Conservation (phyloP, 2,329 filamentous ascomycete genomes). For the Epichloe typhina region DNA sequence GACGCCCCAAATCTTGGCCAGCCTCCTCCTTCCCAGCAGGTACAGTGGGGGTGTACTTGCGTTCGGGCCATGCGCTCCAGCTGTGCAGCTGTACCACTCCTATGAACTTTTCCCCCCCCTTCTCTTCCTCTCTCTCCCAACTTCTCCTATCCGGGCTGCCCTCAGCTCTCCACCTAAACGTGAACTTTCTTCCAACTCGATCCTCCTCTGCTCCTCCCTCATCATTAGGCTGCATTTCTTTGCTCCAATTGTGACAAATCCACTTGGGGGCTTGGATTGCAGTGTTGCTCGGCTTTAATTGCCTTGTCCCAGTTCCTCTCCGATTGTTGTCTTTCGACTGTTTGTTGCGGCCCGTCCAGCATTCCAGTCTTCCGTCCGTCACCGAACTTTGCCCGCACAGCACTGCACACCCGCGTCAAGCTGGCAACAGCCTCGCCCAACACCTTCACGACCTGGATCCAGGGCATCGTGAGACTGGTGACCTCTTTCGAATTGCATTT, state of each 20-base stretch:
- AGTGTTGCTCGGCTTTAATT: not conserved
- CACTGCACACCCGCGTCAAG: not conserved
- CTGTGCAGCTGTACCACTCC: too few species aligned
- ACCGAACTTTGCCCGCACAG: constrained; percentile 1
- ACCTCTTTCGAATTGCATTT: not conserved
- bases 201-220: not conserved
- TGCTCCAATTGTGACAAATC: not conserved
- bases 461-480: not conserved
- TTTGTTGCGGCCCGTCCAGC: constrained; percentile 8
- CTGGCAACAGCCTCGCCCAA: not conserved
- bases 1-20: too few species aligned
- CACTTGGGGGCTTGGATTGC: constrained; percentile 1
- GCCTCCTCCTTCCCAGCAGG: too few species aligned
- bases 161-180: constrained; percentile 13
- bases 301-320: not conserved
- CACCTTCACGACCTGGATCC: not conserved
- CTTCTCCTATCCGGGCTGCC: not conserved
- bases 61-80: too few species aligned
- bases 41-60: too few species aligned
- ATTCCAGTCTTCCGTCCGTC: constrained; percentile 7
- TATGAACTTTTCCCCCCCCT: too few species aligned
- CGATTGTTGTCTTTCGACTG: constrained; percentile 3
- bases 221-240: not conserved
- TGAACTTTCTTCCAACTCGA: not conserved
- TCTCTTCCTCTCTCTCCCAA: not conserved